phyloP scores from a whole-genome alignment of 2,329 filamentous ascomycete species.

The Plectosphaerella plurivora region DNA sequence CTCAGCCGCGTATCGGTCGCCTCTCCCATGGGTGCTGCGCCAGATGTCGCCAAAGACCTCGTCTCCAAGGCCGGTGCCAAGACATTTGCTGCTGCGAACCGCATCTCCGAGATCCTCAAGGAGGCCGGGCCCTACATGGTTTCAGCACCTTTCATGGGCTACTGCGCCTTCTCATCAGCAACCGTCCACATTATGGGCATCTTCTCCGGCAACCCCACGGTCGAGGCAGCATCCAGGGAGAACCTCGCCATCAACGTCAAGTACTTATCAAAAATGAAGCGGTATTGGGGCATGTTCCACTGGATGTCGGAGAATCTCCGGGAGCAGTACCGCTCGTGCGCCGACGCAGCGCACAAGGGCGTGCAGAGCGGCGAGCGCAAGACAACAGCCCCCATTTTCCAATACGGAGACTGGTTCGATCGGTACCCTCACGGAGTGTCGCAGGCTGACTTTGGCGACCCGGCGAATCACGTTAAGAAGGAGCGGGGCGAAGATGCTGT shows the following conservation, averaged over 20 bases:
- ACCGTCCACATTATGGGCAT: slow-evolving; percentile 93
- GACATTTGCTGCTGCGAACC: slow-evolving; percentile 78
- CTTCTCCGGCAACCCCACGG: slow-evolving; percentile 74
- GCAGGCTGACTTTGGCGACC: slow-evolving; percentile 76
- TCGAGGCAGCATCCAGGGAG: slow-evolving; percentile 75
- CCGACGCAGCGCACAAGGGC: slow-evolving; percentile 73
- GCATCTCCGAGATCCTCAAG: slow-evolving; percentile 78
- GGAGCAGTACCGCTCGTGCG: slow-evolving; percentile 78
- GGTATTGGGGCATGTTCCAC: slow-evolving; percentile 97
- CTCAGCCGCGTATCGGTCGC: slow-evolving; percentile 84
- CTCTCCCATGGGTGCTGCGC: slow-evolving; percentile 57
- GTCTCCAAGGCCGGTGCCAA: slow-evolving; percentile 69
- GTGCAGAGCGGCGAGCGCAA: slow-evolving; percentile 43
- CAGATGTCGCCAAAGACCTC: slow-evolving; percentile 74
- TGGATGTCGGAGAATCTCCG: slow-evolving; percentile 93
- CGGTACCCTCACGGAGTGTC: slow-evolving; percentile 90
- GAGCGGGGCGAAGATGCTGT: slow-evolving; percentile 84
- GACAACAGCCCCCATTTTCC: slow-evolving; percentile 65
- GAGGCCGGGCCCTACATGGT: slow-evolving; percentile 77
- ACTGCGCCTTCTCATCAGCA: slow-evolving; percentile 88
- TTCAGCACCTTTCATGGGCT: slow-evolving; percentile 88
- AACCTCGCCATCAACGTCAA: slow-evolving; percentile 85
- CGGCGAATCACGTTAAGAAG: slow-evolving; percentile 60
- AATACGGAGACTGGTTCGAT: slow-evolving; percentile 98
- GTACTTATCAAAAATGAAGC: slow-evolving; percentile 92